phyloP scores from a whole-genome alignment of 305 asterid species.

The Fraxinus sp. region DNA sequence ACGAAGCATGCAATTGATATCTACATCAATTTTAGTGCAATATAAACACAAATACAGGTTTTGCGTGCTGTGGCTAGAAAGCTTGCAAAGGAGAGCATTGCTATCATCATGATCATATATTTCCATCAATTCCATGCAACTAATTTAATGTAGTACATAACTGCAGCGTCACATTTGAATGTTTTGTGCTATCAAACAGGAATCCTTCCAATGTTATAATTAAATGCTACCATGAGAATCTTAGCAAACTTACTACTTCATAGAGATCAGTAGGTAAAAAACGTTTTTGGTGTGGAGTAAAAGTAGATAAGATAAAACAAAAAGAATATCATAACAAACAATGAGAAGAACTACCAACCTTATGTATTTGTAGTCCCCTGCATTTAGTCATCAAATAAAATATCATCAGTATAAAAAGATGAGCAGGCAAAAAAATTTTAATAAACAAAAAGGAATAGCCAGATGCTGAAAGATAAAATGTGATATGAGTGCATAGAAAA shows the following conservation, averaged over 20 bases:
- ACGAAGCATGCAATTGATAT: neutral
- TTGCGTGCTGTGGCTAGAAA: neutral
- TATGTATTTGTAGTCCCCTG: constrained; percentile 89
- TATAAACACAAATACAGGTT: neutral
- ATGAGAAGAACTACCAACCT: constrained; percentile 51
- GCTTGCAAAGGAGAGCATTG: neutral
- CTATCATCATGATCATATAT: neutral
- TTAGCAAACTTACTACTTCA: neutral
- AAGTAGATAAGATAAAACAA: neutral
- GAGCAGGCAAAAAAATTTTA: neutral
- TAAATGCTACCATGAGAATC: neutral
- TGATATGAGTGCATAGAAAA: neutral
- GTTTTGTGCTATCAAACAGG: neutral
- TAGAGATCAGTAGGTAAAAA: neutral
- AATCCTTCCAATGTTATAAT: neutral
- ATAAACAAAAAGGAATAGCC: neutral
- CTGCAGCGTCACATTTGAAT: neutral
- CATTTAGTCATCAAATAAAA: constrained; percentile 33
- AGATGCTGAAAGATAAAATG: neutral
- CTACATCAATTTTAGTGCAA: neutral
- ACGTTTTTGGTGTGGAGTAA: neutral
- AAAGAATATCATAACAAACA: constrained; percentile 13
- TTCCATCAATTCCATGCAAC: constrained; percentile 1
- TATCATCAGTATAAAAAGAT: constrained; percentile 19
- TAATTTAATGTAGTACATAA: neutral